Base-by-base conservation (phyloP, 1,139 yeast species). In the Blastobotrys proliferans region DNA sequence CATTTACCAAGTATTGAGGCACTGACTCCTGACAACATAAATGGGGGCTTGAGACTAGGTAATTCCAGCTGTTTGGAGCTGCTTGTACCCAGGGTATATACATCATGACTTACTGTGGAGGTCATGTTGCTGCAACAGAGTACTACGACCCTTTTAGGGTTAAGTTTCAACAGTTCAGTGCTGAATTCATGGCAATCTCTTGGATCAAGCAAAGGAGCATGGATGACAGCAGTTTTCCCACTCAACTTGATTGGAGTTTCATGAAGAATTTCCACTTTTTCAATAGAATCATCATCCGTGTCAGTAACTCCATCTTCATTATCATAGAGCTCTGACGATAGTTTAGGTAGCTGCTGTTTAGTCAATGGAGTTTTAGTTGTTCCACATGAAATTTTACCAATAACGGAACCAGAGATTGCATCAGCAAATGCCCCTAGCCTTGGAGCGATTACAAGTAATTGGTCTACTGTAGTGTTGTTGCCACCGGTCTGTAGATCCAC, bases 1-100 rank as follows among this genome's bases (percentile, higher is more conserved):
- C 54, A 48, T 4, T 45, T 44, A 6, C 57, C 32, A 18, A 60
- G 32, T 8, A 60, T 32, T 10, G 57, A 50, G 0, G 63, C 64
- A 4, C 53, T 45, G 0, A 51, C 51, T 1, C 64, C 64, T 2
- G 60, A 48, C 8, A 58, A 28, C 40, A 53, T 45, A 33, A 51
- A 50, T 13, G 63, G 63, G 2, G 61, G 58, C 10, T 34, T 40
- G 31, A 56, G 36, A 2, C 37, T 35, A 1, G 51, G 50, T 28
- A 25, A 25, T 3, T 21, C 26, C 4, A 46, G 20, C 17, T 39
- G 46, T 10, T 28, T 25, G 14, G 19, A 4, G 2, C 18, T 13
- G 10, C 24, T 26, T 1, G 40, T 19, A 1, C 45, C 29, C 26
- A 51, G 40, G 19, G 48, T 40, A 36, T 49, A 55, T 3, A 54